Evolutionary conservation across 768 basidiomycete species (phyloP).

Genomic region (Boletus sensibilis): DNA sequence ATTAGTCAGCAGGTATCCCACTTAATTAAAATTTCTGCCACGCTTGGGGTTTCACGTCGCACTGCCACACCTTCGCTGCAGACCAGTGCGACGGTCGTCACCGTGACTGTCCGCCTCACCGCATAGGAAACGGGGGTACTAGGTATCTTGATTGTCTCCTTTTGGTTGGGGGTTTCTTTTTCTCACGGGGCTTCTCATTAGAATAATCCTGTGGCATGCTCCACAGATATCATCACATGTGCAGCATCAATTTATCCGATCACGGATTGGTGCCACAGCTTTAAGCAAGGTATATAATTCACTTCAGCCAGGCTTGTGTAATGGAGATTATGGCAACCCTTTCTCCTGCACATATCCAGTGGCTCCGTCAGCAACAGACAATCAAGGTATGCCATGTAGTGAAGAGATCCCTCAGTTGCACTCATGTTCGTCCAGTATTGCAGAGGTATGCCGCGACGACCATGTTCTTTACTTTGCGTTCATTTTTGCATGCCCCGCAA

Average conservation of each 20-base stretch:
- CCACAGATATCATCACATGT: neutral
- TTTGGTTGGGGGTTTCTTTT: no score
- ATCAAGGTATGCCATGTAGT: slow-evolving; percentile 1
- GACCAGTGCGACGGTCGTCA: no score
- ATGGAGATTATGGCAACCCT: neutral
- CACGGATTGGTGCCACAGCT: neutral
- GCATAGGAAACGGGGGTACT: no score
- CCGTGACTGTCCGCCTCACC: no score
- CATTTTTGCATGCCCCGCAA: neutral
- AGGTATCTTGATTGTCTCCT: no score
- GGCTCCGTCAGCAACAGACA: slow-evolving; percentile 5
- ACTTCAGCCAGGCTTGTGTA: neutral
- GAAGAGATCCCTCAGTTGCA: no score
- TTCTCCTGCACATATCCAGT: neutral
- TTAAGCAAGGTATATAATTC: neutral
- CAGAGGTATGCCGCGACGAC: neutral
- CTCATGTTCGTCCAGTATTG: slow-evolving; percentile 1
- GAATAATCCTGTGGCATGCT: no score
- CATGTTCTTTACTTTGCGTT: neutral
- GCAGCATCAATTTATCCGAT: neutral
- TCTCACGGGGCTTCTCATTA: no score
- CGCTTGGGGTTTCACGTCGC: no score
- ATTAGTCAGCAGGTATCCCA: no score
- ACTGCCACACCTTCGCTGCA: no score
- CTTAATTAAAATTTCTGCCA: no score